phyloP scores from a whole-genome alignment of 345 rosid genomes.

The Raphanus raphanistrum region DNA sequence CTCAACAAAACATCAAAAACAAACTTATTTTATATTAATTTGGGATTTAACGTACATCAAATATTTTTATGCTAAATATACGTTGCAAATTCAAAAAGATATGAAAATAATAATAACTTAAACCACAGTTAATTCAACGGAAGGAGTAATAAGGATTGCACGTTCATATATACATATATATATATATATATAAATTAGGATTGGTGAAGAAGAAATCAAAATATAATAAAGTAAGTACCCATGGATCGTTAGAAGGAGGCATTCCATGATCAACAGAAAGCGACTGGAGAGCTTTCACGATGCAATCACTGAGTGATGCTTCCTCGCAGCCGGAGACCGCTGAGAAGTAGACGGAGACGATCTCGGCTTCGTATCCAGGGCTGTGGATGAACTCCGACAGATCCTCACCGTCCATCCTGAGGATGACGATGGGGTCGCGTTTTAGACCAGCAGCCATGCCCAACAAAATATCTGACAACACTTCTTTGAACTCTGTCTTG shows the following conservation, averaged over 20 bases:
- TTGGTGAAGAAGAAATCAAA: background rate
- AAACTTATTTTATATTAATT: background rate
- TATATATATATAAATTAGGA: background rate
- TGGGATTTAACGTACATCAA: background rate
- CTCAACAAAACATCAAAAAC: background rate
- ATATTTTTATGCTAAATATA: background rate
- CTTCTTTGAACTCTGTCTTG: slow-evolving; percentile 83
- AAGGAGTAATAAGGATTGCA: background rate
- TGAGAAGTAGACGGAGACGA: slow-evolving; percentile 54
- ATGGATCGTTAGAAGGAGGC: slow-evolving; percentile 82
- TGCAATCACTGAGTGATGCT: slow-evolving; percentile 49
- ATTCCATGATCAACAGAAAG: slow-evolving; percentile 90
- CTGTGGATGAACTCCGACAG: slow-evolving; percentile 72
- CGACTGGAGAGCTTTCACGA: slow-evolving; percentile 60
- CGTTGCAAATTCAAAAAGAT: background rate
- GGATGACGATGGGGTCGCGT: slow-evolving; percentile 91
- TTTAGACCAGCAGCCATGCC: slow-evolving; percentile 98
- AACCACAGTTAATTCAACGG: background rate
- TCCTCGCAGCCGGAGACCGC: slow-evolving; percentile 39
- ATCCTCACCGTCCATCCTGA: slow-evolving; percentile 96
- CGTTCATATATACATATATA: background rate
- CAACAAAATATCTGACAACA: slow-evolving; percentile 77
- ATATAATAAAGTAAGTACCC: slow-evolving; percentile 50
- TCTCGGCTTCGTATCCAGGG: slow-evolving; percentile 66
- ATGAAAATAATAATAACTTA: background rate